A percentile compares a stretch with the other conserved stretches of the same genome.
These are phyloP conservation scores for Penicillium psychrofluorescens DNA, from an alignment of 495 filamentous ascomycete species.

Conservation along the genomic window DNA sequence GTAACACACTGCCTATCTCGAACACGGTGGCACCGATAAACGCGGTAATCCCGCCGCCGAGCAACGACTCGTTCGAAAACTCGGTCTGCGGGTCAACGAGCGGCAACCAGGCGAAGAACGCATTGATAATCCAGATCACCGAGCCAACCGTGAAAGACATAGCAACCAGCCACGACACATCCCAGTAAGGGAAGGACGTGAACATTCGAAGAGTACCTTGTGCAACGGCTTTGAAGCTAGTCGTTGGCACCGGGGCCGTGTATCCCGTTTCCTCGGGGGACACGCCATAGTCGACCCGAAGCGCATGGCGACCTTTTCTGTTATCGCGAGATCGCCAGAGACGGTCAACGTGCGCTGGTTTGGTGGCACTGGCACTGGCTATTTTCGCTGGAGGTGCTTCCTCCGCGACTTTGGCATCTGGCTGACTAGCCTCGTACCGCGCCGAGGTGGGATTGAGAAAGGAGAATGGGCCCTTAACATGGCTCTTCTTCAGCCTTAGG, in stretches of 20 bases:
- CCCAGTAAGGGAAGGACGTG: conserved; percentile 55
- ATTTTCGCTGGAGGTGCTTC: not conserved
- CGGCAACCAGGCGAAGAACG: conserved; percentile 61
- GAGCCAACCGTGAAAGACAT: conserved; percentile 57
- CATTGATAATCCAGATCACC: conserved; percentile 60
- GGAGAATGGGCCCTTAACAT: conserved; percentile 13
- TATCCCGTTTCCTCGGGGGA: conserved; percentile 15
- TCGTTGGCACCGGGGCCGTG: conserved; percentile 36
- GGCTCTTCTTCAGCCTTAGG: conserved; percentile 3
- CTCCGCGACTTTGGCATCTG: not conserved
- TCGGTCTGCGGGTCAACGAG: conserved; percentile 43
- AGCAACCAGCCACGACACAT: conserved; percentile 63
- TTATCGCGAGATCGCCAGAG: conserved; percentile 63
- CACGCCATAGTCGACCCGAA: conserved; percentile 34
- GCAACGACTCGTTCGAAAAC: conserved; percentile 44
- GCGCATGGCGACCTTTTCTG: conserved; percentile 59
- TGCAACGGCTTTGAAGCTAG: conserved; percentile 26
- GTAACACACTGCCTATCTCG: conserved; percentile 55
- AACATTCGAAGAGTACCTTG: conserved; percentile 49
- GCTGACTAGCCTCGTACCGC: not conserved
- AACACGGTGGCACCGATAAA: conserved; percentile 68
- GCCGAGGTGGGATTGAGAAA: conserved; percentile 16
- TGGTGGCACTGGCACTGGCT: not conserved
- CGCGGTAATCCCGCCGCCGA: conserved; percentile 55
- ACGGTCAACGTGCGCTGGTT: conserved; percentile 20